Conservation (phyloP, 2,329 filamentous ascomycete species). For the Xylariaceae sp. region DNA sequence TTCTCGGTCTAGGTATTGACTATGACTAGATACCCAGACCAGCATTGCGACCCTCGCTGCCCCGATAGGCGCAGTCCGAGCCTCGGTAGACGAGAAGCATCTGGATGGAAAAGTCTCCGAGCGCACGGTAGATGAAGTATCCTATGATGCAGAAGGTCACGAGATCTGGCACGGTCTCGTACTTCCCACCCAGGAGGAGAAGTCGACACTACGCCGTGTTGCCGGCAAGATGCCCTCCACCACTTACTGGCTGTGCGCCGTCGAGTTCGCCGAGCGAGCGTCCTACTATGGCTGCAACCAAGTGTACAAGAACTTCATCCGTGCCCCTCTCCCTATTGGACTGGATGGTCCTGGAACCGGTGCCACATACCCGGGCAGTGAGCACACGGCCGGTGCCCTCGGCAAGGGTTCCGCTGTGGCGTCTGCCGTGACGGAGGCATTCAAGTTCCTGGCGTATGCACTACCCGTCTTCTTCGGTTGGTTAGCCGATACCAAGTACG, state of each 20-base stretch:
- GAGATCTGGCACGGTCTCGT: constrained; percentile 41
- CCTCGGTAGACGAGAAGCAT: constrained; percentile 22
- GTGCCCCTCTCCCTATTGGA: constrained; percentile 59
- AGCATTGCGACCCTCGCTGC: constrained; percentile 18
- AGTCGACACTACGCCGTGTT: constrained; percentile 52
- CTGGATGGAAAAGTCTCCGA: background rate
- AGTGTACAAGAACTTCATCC: constrained; percentile 61
- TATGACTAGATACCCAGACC: constrained; percentile 19
- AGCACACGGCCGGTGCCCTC: constrained; percentile 55
- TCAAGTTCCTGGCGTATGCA: constrained; percentile 55
- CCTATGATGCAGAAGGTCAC: constrained; percentile 35
- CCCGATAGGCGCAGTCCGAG: constrained; percentile 13
- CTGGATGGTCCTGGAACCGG: constrained; percentile 42
- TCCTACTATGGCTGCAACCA: constrained; percentile 59
- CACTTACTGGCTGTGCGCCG: constrained; percentile 54
- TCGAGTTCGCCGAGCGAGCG: constrained; percentile 59
- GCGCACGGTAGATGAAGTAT: constrained; percentile 5
- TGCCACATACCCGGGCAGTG: constrained; percentile 39
- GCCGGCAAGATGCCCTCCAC: constrained; percentile 52
- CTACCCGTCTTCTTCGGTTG: constrained; percentile 52
- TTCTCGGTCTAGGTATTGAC: constrained; percentile 7
- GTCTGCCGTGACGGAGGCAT: constrained; percentile 53
- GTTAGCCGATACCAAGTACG: constrained; percentile 51
- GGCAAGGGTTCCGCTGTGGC: constrained; percentile 55
- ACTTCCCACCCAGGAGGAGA: constrained; percentile 55